Conservation (phyloP, 208 protist genomes). For the Leishmania martiniquensis region DNA sequence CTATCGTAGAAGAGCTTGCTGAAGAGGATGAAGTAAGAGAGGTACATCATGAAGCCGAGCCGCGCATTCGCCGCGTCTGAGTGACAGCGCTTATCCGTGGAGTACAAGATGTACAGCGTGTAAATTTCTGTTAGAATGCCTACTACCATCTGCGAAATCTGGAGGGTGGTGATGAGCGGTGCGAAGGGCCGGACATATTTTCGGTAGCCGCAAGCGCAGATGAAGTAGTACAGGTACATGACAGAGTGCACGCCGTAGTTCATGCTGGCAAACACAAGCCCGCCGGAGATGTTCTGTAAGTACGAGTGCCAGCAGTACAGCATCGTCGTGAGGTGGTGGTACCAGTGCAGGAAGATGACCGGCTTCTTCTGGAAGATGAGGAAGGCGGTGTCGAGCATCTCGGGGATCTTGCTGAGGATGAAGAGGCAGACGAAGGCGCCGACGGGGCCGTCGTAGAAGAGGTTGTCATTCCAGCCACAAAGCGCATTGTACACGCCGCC, state of each 20-base stretch:
- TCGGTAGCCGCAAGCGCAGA: constrained; percentile 66
- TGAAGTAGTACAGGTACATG: constrained; percentile 96
- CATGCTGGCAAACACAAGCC: constrained; percentile 88
- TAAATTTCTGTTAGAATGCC: constrained; percentile 70
- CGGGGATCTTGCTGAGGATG: constrained; percentile 83
- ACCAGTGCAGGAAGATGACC: constrained; percentile 90
- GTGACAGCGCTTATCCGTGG: constrained; percentile 27
- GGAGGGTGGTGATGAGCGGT: constrained; percentile 80
- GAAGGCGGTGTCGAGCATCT: constrained; percentile 89
- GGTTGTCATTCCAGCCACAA: constrained; percentile 55
- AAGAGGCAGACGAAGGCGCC: constrained; percentile 77
- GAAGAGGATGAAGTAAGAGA: constrained; percentile 93
- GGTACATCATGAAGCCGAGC: constrained; percentile 87
- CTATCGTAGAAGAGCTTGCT: constrained; percentile 75
- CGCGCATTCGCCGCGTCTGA: constrained; percentile 63
- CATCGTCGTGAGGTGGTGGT: constrained; percentile 92
- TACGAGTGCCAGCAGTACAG: constrained; percentile 94
- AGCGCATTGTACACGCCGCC: constrained; percentile 59
- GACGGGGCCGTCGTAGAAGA: constrained; percentile 57
- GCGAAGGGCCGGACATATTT: constrained; percentile 74
- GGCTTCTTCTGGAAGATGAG: constrained; percentile 87
- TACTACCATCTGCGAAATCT: constrained; percentile 93
- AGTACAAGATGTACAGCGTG: constrained; percentile 49
- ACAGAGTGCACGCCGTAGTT: constrained; percentile 94
- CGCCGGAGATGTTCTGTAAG: constrained; percentile 45